Evolutionary conservation across 345 rosid species (phyloP).

Genomic region (sweet orange (Citrus sinensis)): DNA sequence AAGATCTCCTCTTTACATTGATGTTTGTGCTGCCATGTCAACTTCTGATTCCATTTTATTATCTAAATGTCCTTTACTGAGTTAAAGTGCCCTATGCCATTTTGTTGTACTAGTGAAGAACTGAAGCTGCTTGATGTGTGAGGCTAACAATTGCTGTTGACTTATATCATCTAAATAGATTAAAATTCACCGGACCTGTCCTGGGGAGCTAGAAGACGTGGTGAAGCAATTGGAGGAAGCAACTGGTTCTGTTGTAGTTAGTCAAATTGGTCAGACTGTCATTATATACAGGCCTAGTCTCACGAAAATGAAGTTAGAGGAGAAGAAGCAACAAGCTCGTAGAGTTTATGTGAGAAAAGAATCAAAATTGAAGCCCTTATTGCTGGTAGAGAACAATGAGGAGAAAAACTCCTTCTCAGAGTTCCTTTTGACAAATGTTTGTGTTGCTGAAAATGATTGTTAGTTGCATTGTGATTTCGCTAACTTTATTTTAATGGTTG

Average conservation of each 20-base stretch:
- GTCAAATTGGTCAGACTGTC: constrained; percentile 77
- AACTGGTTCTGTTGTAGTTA: constrained; percentile 67
- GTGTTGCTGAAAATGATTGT: background rate
- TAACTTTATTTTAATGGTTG: background rate
- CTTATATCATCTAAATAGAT: constrained; percentile 37
- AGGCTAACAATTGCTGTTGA: background rate
- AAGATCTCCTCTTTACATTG: background rate
- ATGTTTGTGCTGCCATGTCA: background rate
- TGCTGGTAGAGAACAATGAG: constrained; percentile 31
- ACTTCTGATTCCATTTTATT: background rate
- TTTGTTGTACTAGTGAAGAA: background rate
- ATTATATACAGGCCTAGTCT: constrained; percentile 81
- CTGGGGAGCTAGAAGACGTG: constrained; percentile 70
- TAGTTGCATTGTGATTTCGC: background rate
- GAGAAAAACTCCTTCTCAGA: background rate
- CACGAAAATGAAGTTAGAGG: constrained; percentile 78
- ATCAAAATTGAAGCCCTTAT: constrained; percentile 18
- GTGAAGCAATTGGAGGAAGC: constrained; percentile 55
- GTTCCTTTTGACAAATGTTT: background rate
- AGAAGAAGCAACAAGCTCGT: constrained; percentile 56
- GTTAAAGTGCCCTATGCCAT: background rate
- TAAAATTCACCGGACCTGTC: constrained; percentile 75
- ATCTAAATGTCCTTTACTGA: background rate
- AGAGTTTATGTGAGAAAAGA: constrained; percentile 37
- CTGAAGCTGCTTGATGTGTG: constrained; percentile 1